A percentile compares a stretch with the other conserved stretches of the same genome.
These are phyloP conservation scores for Phaeodactylum tricornutum DNA, from an alignment of 108 stramenopile genomes.

Conservation along the genomic window DNA sequence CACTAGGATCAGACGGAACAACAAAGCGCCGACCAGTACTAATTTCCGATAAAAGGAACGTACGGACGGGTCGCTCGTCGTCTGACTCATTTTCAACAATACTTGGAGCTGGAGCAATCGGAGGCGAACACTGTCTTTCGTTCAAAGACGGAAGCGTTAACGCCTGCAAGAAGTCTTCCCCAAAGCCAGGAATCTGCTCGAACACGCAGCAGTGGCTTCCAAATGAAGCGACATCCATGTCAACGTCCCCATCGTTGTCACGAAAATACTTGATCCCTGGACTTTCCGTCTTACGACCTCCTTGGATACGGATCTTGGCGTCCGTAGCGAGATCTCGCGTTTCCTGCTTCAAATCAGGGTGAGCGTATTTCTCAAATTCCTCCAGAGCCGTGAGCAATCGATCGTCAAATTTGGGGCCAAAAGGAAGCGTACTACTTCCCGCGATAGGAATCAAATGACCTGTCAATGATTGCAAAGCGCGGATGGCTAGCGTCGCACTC, in stretches of 20 bases:
- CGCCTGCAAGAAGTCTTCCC: constrained; percentile 49
- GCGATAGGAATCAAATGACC: constrained; percentile 76
- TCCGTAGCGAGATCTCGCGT: constrained; percentile 57
- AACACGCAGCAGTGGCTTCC: constrained; percentile 45
- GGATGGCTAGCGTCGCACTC: constrained; percentile 77
- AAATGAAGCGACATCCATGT: constrained; percentile 44
- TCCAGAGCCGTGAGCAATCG: constrained; percentile 60
- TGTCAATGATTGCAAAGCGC: constrained; percentile 60
- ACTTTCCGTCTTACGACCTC: constrained; percentile 14
- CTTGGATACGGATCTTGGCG: constrained; percentile 69
- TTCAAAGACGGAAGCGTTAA: constrained; percentile 26
- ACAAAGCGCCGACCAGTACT: constrained; percentile 70
- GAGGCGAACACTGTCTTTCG: background rate
- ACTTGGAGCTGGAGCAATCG: constrained; percentile 20
- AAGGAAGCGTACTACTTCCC: constrained; percentile 64
- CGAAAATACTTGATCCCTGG: background rate
- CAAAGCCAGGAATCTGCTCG: constrained; percentile 35
- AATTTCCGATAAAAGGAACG: constrained; percentile 68
- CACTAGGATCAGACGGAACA: constrained; percentile 75
- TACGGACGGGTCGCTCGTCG: constrained; percentile 36
- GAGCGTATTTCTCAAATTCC: constrained; percentile 45
- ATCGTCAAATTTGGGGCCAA: constrained; percentile 73
- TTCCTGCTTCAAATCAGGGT: constrained; percentile 46
- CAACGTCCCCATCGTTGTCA: constrained; percentile 27
- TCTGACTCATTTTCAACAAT: constrained; percentile 23